Evolutionary conservation across 1,139 yeast genomes (phyloP).

Genomic region (Lodderomyces margitis): DNA sequence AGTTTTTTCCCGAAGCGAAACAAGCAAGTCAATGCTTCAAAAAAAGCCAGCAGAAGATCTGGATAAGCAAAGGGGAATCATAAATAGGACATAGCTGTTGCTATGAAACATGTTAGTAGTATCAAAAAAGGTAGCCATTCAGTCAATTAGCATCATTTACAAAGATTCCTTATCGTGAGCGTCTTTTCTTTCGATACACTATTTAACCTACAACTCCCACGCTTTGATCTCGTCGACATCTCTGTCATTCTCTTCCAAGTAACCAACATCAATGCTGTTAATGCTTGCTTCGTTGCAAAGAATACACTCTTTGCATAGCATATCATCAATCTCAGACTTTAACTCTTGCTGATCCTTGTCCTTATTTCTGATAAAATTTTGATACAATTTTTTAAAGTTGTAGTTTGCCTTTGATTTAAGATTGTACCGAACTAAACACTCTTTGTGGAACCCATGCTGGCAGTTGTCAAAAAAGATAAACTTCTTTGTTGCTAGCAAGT

Average conservation of each 20-base stretch:
- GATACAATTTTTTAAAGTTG: slow-evolving; percentile 60
- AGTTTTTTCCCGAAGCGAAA: too few relatives aligned
- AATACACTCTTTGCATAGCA: slow-evolving; percentile 68
- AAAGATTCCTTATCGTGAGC: too few relatives aligned
- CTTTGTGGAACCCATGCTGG: slow-evolving; percentile 86
- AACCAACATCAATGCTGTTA: slow-evolving; percentile 59
- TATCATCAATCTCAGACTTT: slow-evolving; percentile 52
- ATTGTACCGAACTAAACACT: slow-evolving; percentile 67
- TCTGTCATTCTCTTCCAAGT: slow-evolving; percentile 22
- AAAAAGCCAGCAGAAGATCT: too few relatives aligned
- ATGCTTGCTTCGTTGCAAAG: slow-evolving; percentile 79
- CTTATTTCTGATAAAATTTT: slow-evolving; percentile 37
- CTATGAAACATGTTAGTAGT: too few relatives aligned
- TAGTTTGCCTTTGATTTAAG: slow-evolving; percentile 64
- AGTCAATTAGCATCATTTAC: too few relatives aligned
- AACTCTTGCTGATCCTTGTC: slow-evolving; percentile 35
- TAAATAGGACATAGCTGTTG: too few relatives aligned
- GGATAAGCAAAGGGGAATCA: too few relatives aligned
- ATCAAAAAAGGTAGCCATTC: too few relatives aligned
- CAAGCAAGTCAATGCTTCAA: too few relatives aligned
- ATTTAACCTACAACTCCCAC: slow-evolving; percentile 13
- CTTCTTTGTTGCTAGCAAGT: slow-evolving; percentile 66
- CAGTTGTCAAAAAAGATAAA: slow-evolving; percentile 83
- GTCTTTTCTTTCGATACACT: too few relatives aligned
- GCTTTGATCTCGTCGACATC: slow-evolving; percentile 9